Evolutionary conservation across 2,329 filamentous ascomycete genomes (phyloP).

Genomic region (Cladosporium sp.): DNA sequence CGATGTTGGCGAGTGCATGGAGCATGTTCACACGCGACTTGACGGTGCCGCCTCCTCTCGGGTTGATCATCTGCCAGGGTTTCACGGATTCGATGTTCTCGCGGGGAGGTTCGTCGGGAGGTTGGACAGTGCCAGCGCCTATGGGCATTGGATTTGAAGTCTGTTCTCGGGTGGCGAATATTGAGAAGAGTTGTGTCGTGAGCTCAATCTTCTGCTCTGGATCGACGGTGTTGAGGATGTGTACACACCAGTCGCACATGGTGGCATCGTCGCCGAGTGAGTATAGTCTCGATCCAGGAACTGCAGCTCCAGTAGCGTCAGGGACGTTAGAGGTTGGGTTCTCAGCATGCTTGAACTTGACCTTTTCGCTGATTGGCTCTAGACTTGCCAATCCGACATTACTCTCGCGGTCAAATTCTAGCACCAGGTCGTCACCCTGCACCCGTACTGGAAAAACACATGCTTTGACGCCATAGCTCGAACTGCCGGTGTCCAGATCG

Average conservation of each 20-base stretch:
- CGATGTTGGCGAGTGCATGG: slow-evolving; percentile 16
- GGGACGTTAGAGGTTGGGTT: slow-evolving; percentile 1
- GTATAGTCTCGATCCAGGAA: neutral
- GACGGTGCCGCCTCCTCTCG: slow-evolving; percentile 13
- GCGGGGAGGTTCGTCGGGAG: slow-evolving; percentile 12
- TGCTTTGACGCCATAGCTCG: slow-evolving; percentile 16
- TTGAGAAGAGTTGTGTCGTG: slow-evolving; percentile 14
- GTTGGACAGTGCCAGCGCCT: slow-evolving; percentile 12
- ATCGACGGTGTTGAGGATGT: slow-evolving; percentile 15
- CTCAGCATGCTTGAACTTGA: slow-evolving; percentile 14
- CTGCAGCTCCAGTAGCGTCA: neutral
- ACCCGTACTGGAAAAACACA: slow-evolving; percentile 13
- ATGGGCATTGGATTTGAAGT: slow-evolving; percentile 14
- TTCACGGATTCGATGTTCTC: slow-evolving; percentile 8
- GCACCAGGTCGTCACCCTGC: neutral
- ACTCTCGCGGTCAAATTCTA: neutral
- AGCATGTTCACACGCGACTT: slow-evolving; percentile 15
- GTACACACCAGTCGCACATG: slow-evolving; percentile 17
- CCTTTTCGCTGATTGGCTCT: slow-evolving; percentile 14
- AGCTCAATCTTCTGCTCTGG: slow-evolving; percentile 16
- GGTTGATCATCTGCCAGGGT: slow-evolving; percentile 13
- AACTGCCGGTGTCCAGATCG: slow-evolving; percentile 14
- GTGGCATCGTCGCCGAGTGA: slow-evolving; percentile 10
- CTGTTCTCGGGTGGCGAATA: slow-evolving; percentile 14
- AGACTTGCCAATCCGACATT: slow-evolving; percentile 4